Percentiles rank a stretch among this genome's conserved stretches.
phyloP scores from a whole-genome alignment of 169 alveolate genomes.

The Plasmodium malariae region DNA sequence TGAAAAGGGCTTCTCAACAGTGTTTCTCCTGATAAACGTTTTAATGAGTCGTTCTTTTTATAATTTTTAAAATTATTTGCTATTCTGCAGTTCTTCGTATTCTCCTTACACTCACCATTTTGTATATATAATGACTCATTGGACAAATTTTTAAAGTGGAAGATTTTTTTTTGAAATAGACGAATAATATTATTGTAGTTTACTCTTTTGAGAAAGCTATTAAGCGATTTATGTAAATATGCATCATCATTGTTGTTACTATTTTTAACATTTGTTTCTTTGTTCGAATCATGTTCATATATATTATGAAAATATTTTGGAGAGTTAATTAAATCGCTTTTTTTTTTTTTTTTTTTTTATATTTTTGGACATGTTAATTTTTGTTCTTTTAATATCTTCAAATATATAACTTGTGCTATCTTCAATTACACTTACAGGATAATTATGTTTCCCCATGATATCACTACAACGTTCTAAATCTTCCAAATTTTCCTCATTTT shows the following conservation, averaged over 20 bases:
- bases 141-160: not conserved
- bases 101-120: too few species aligned
- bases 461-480: too few species aligned
- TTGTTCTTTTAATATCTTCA: constrained; percentile 19
- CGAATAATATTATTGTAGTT: not conserved
- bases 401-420: not conserved
- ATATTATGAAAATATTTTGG: constrained; percentile 20
- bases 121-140: too few species aligned
- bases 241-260: not conserved
- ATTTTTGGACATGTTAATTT: too few species aligned
- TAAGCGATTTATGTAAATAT: not conserved
- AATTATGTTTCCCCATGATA: not conserved
- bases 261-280: not conserved
- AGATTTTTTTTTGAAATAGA: not conserved
- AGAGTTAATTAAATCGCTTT: constrained; percentile 13
- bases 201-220: not conserved
- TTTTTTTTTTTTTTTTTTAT: constrained; percentile 3
- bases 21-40: too few species aligned
- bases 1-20: too few species aligned
- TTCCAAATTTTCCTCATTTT: constrained; percentile 4
- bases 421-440: not conserved
- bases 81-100: too few species aligned
- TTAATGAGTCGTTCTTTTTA: too few species aligned
- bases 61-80: too few species aligned
- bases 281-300: not conserved